A percentile compares a stretch with the other conserved stretches of the same genome.
Conservation (phyloP, 129 eudicot species). For the Smallanthus sonchifolius region DNA sequence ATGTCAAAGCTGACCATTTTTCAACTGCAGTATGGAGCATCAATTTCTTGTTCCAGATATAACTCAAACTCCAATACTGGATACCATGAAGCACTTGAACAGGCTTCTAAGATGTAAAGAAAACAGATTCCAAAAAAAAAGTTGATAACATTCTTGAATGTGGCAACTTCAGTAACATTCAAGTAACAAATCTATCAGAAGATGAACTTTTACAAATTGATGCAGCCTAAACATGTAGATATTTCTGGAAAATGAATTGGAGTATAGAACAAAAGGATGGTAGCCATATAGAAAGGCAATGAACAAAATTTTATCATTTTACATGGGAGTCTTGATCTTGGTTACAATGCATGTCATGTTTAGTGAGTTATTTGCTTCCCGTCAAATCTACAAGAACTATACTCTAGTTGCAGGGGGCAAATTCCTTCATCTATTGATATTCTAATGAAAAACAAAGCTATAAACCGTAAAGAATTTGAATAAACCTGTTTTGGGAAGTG, state of each 20-base stretch:
- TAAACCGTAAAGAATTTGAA: background rate
- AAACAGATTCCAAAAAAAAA: background rate
- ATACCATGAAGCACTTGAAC: background rate
- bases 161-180: background rate
- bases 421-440: background rate
- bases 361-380: background rate
- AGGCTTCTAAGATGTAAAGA: background rate
- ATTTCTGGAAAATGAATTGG: background rate
- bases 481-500: background rate
- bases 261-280: background rate
- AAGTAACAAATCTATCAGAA: background rate
- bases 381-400: background rate
- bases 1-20: background rate
- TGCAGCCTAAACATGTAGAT: background rate
- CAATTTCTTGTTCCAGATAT: background rate
- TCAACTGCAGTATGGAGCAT: background rate
- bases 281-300: background rate
- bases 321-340: background rate
- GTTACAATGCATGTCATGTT: background rate
- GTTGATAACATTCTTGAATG: background rate
- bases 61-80: background rate
- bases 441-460: slow-evolving; percentile 12
- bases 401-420: background rate
- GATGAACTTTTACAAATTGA: background rate
- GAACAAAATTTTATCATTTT: background rate